Percentiles rank a stretch among this genome's conserved stretches.
Evolutionary conservation across 2,329 filamentous ascomycete species (phyloP).

Genomic region (Lasiodiplodia theobromae): DNA sequence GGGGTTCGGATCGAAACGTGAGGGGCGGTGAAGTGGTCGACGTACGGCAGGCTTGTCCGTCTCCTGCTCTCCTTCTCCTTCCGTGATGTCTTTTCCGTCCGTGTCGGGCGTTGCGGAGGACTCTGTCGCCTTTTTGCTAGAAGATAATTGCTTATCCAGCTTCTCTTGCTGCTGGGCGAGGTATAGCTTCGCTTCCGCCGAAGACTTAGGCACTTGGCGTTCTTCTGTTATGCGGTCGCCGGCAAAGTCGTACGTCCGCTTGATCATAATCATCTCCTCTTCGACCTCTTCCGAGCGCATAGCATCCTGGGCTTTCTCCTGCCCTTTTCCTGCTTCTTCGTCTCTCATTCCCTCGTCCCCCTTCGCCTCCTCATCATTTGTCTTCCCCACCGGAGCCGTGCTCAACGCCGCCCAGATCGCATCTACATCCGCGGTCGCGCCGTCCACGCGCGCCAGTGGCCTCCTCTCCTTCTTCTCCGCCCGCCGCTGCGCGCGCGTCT

Average conservation of each 20-base stretch:
- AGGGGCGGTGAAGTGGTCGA: constrained; percentile 54
- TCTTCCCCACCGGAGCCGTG: constrained; percentile 48
- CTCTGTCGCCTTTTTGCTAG: constrained; percentile 46
- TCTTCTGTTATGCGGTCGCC: constrained; percentile 76
- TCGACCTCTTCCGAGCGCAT: constrained; percentile 34
- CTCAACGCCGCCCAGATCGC: constrained; percentile 74
- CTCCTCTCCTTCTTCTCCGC: constrained; percentile 69
- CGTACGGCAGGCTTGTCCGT: constrained; percentile 36
- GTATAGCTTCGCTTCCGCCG: constrained; percentile 63
- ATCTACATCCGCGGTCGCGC: constrained; percentile 75
- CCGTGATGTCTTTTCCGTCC: background rate
- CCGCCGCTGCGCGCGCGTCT: constrained; percentile 74
- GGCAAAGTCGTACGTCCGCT: constrained; percentile 77
- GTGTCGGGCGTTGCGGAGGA: constrained; percentile 36
- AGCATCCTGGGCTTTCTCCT: constrained; percentile 18
- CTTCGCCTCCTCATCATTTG: background rate
- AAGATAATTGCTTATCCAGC: constrained; percentile 29
- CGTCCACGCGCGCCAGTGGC: constrained; percentile 60
- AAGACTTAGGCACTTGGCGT: constrained; percentile 67
- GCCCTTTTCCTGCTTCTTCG: constrained; percentile 30
- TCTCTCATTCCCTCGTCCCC: constrained; percentile 28
- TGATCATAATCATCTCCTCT: constrained; percentile 65
- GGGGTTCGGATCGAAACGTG: constrained; percentile 60
- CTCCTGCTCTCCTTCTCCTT: background rate
- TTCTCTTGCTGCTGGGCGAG: constrained; percentile 47